Evolutionary conservation across 1,139 yeast genomes (phyloP), one percentile per base, ranked within the genome.

Genomic region (Magnusiomyces paraingens): DNA sequence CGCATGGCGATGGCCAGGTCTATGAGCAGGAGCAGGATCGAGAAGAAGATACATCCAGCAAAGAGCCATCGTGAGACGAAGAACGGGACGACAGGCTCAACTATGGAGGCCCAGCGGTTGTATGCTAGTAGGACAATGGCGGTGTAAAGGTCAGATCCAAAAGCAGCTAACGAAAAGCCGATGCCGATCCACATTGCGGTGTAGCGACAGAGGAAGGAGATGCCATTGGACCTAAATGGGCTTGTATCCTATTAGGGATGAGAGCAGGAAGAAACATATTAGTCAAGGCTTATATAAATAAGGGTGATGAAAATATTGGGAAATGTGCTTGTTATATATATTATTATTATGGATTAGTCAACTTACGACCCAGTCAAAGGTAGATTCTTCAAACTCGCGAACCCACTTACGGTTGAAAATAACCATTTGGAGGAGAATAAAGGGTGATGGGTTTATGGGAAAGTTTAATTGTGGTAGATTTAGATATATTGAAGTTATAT

Each of bases 1-100:
- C 77, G 75, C 32, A 80, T 71, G 0, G 90, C 94, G 70, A 81
- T 73, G 5, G 81, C 61, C 69, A 80, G 74, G 56, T 83, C 86
- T 67, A 81, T 81, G 0, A 81, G 59, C 49, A 85, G 64, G 32
- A 86, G 72, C 6, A 79, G 70, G 53, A 86, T 74, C 22, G 93
- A 84, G 56, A 87, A 79, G n/a, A 89, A 77, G 58, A 89, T 89
- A 66, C 96, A 89, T 1, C 85, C 89, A 10, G 91, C 84, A 66
- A 88, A 89, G 15, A 89, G 73, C 90, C 95, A 86, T 65, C 86
- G 82, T 52, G 94, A 81, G 56, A 78, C 84, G 66, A 64, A 76
- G 72, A 78, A 81, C 57, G 77, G 86, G 66, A 79, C 79, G 65
- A 71, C 82, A 56, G 84, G 81, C 55, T 76, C 68, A 39, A 75